Evolutionary conservation across 2,329 filamentous ascomycete genomes (phyloP).

Genomic region (Dactylellina drechsleri): DNA sequence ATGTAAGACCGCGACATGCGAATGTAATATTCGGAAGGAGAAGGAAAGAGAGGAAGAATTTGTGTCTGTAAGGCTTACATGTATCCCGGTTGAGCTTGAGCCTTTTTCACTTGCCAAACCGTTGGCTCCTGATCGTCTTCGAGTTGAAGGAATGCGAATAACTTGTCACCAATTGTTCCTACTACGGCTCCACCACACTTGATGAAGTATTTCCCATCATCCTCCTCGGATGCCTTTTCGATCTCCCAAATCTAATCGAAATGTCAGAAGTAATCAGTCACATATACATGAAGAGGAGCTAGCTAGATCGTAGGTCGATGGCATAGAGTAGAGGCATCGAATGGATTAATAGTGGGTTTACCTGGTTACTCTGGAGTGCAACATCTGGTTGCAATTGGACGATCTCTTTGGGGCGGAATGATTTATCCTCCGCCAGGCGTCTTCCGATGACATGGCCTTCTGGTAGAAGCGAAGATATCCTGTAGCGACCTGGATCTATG

Average conservation of each 20-base stretch:
- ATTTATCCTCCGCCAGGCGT: conserved; percentile 2
- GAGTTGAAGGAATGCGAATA: neutral
- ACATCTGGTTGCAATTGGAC: neutral
- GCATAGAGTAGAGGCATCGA: too few relatives aligned
- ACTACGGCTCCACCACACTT: neutral
- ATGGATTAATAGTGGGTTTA: too few relatives aligned
- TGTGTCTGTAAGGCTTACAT: neutral
- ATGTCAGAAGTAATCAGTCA: too few relatives aligned
- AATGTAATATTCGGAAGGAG: too few relatives aligned
- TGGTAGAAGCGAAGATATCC: neutral
- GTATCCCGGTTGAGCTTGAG: neutral
- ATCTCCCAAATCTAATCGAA: neutral
- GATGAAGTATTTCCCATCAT: neutral
- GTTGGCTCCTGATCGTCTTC: neutral
- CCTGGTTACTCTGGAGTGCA: neutral
- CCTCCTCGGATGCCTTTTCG: neutral
- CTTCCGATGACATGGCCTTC: neutral
- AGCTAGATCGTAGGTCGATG: too few relatives aligned
- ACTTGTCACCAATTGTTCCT: neutral
- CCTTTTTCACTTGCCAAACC: neutral
- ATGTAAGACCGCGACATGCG: too few relatives aligned
- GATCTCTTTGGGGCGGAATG: neutral
- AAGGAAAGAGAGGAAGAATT: too few relatives aligned
- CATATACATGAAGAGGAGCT: too few relatives aligned
- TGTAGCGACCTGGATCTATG: too few relatives aligned